These are phyloP conservation scores for Periconia digitata DNA, from an alignment of 2,329 filamentous ascomycete species.

Conservation along the genomic window DNA sequence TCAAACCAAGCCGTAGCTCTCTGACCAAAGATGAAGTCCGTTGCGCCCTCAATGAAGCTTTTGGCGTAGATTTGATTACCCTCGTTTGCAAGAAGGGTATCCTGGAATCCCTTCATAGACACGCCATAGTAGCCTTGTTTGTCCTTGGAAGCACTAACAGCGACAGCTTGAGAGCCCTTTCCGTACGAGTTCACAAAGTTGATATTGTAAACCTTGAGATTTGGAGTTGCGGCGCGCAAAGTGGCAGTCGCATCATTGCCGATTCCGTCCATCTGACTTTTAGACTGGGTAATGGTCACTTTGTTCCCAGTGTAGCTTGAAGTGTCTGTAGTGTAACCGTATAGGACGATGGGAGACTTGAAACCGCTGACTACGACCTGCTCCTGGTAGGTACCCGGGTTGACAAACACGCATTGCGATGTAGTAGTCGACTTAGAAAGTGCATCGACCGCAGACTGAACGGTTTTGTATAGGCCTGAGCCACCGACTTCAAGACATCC, in stretches of 20 bases:
- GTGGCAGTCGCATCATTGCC: slow-evolving; percentile 59
- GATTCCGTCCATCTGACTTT: slow-evolving; percentile 50
- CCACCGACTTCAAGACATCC: slow-evolving; percentile 55
- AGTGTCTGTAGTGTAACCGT: slow-evolving; percentile 60
- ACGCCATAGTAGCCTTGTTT: slow-evolving; percentile 61
- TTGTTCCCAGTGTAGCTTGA: slow-evolving; percentile 56
- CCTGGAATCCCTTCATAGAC: slow-evolving; percentile 59
- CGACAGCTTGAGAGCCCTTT: slow-evolving; percentile 55
- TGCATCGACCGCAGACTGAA: slow-evolving; percentile 61
- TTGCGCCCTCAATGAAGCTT: slow-evolving; percentile 59
- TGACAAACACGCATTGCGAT: slow-evolving; percentile 64
- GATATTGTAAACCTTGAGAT: slow-evolving; percentile 65
- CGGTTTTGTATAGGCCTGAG: slow-evolving; percentile 48
- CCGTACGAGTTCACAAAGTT: slow-evolving; percentile 54
- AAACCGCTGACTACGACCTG: slow-evolving; percentile 58
- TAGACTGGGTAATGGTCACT: slow-evolving; percentile 56
- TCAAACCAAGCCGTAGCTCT: slow-evolving; percentile 56
- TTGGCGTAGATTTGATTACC: slow-evolving; percentile 60
- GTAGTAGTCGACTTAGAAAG: slow-evolving; percentile 55
- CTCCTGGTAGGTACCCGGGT: slow-evolving; percentile 62
- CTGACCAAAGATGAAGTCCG: slow-evolving; percentile 64
- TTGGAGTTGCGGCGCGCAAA: slow-evolving; percentile 50
- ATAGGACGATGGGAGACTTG: slow-evolving; percentile 55
- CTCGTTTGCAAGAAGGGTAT: slow-evolving; percentile 49
- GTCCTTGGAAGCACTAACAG: slow-evolving; percentile 54